Conservation (phyloP, 345 rosid species). For the Camelina laxa region DNA sequence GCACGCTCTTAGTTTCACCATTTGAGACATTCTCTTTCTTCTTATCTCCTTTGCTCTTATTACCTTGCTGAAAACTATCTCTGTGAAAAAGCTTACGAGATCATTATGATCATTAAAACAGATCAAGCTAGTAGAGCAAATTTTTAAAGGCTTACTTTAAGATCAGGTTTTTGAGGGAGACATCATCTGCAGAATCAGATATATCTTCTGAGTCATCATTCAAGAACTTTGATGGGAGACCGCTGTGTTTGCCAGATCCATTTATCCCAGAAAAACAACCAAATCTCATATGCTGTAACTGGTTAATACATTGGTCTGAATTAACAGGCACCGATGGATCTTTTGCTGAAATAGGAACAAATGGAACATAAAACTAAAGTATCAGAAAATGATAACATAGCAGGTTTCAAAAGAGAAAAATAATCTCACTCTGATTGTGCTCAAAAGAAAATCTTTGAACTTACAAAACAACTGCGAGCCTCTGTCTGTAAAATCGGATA, state of each 20-base stretch:
- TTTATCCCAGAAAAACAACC: conserved; percentile 53
- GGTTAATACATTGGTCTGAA: neutral
- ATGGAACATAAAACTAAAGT: conserved; percentile 1
- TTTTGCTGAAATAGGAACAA: conserved; percentile 12
- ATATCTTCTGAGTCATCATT: conserved; percentile 44
- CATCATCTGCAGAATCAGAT: conserved; percentile 44
- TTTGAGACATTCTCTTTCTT: too few relatives aligned
- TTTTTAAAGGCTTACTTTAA: conserved; percentile 30
- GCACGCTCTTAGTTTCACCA: too few relatives aligned
- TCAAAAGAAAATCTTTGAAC: conserved; percentile 54
- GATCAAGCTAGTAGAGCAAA: conserved; percentile 18
- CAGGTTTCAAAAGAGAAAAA: neutral
- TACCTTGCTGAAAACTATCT: too few relatives aligned
- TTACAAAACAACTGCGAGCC: too few relatives aligned
- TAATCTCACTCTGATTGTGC: conserved; percentile 55
- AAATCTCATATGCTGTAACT: conserved; percentile 55
- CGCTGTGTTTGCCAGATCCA: conserved; percentile 2
- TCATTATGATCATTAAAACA: neutral
- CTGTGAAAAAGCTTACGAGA: conserved; percentile 21
- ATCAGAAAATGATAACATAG: neutral
- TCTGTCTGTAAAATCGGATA: too few relatives aligned
- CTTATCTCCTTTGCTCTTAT: too few relatives aligned
- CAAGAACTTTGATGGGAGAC: conserved; percentile 52
- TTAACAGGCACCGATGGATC: neutral
- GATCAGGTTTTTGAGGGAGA: neutral